phyloP scores from a whole-genome alignment of 2,329 filamentous ascomycete species.

The Akanthomyces muscarius region DNA sequence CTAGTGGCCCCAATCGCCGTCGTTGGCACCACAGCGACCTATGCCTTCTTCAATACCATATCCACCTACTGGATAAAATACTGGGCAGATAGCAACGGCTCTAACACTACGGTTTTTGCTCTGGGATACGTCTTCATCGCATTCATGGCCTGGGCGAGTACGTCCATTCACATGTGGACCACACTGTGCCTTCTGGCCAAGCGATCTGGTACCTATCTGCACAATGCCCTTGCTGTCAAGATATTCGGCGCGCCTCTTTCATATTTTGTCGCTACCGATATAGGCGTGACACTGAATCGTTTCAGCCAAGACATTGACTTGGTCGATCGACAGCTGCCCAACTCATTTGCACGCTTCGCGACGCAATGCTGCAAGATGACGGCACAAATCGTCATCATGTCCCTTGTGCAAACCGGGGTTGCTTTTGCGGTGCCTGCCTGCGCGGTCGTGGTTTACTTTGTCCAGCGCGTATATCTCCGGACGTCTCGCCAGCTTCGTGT shows the following conservation, averaged over 20 bases:
- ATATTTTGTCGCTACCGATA: conserved; percentile 38
- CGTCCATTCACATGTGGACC: conserved; percentile 28
- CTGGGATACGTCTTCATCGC: conserved; percentile 35
- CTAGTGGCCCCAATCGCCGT: conserved; percentile 27
- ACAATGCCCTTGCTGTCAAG: conserved; percentile 17
- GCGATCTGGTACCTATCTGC: conserved; percentile 31
- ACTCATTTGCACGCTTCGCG: conserved; percentile 28
- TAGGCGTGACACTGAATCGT: conserved; percentile 38
- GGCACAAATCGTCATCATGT: conserved; percentile 42
- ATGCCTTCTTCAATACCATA: conserved; percentile 34
- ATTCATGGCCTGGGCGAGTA: conserved; percentile 29
- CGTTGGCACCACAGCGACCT: conserved; percentile 23
- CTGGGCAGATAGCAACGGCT: conserved; percentile 33
- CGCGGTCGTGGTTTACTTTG: conserved; percentile 22
- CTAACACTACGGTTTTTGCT: conserved; percentile 29
- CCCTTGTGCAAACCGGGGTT: conserved; percentile 39
- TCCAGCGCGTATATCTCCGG: conserved; percentile 35
- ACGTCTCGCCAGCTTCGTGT: conserved; percentile 55
- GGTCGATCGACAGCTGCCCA: conserved; percentile 36
- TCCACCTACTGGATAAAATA: conserved; percentile 37
- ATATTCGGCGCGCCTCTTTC: conserved; percentile 30
- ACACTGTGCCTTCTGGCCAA: conserved; percentile 33
- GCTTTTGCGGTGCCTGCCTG: conserved; percentile 40
- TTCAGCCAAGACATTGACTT: conserved; percentile 40
- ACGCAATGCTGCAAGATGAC: conserved; percentile 35